phyloP scores from a whole-genome alignment of 1,139 yeast genomes.

The Blastobotrys petasosporus region DNA sequence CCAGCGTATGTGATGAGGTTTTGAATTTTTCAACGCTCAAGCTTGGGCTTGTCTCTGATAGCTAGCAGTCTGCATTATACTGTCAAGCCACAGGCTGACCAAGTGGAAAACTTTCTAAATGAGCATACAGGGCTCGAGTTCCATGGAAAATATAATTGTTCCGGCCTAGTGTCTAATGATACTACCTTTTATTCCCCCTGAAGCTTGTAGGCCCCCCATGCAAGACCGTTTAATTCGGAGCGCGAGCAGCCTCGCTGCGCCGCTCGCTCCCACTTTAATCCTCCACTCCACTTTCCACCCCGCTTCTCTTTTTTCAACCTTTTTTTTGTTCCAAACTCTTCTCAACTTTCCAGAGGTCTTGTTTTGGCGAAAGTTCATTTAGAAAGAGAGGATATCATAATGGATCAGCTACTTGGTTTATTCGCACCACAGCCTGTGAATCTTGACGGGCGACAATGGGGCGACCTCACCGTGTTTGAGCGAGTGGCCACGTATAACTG shows the following conservation, averaged over 20 bases:
- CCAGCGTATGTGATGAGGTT: neutral
- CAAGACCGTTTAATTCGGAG: neutral
- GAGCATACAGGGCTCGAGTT: no score
- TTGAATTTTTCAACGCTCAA: neutral
- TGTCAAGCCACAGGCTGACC: no score
- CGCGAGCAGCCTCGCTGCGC: no score
- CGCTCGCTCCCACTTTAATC: neutral
- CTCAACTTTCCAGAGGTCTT: neutral
- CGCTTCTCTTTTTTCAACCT: slow-evolving; percentile 2
- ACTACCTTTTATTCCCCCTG: no score
- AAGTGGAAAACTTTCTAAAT: no score
- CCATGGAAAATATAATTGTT: no score
- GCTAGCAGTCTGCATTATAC: no score
- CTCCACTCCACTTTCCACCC: slow-evolving; percentile 4
- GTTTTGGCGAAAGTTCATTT: slow-evolving; percentile 1
- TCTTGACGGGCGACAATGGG: slow-evolving; percentile 27
- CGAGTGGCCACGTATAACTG: slow-evolving; percentile 54
- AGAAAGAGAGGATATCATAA: neutral
- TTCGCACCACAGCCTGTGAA: slow-evolving; percentile 6
- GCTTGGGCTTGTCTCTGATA: no score
- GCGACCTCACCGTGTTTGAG: slow-evolving; percentile 29
- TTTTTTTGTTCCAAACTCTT: neutral
- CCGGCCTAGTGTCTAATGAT: no score
- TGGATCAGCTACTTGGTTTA: slow-evolving; percentile 1
- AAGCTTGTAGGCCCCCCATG: neutral